A percentile compares a stretch with the other conserved stretches of the same genome.
These are phyloP conservation scores for Hemileccinum rubropunctum DNA, from an alignment of 768 basidiomycete species.

Conservation along the genomic window DNA sequence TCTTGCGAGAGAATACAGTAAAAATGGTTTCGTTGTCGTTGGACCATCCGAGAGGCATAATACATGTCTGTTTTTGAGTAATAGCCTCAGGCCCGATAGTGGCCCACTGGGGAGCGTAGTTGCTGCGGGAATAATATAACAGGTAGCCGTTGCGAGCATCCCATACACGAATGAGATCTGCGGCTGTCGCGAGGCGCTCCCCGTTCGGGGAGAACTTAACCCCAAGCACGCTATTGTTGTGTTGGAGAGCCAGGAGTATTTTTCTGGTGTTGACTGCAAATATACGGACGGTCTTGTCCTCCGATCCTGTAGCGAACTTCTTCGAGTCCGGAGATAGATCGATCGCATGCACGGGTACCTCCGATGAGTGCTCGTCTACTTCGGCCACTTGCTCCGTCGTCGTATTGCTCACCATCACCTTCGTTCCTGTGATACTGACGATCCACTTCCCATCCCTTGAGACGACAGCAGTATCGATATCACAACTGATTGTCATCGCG, in stretches of 20 bases:
- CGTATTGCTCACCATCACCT: neutral
- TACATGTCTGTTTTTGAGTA: neutral
- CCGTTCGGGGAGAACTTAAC: constrained; percentile 1
- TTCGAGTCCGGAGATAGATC: neutral
- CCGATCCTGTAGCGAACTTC: neutral
- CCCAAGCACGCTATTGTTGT: neutral
- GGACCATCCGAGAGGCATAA: neutral
- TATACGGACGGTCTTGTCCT: neutral
- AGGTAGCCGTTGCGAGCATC: neutral
- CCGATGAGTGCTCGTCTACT: neutral
- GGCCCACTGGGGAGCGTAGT: neutral
- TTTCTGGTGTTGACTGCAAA: neutral
- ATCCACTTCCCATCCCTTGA: neutral
- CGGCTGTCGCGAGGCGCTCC: neutral
- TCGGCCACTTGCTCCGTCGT: neutral
- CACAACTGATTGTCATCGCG: too few species aligned
- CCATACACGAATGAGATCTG: neutral
- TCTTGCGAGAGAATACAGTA: neutral
- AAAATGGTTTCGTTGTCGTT: neutral
- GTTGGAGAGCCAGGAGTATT: neutral
- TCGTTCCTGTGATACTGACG: neutral
- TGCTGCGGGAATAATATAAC: neutral
- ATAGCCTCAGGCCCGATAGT: neutral
- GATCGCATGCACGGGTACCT: neutral
- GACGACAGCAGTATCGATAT: too few species aligned